Conservation (phyloP, 2,329 filamentous ascomycete genomes). For the Shiraia sp. region DNA sequence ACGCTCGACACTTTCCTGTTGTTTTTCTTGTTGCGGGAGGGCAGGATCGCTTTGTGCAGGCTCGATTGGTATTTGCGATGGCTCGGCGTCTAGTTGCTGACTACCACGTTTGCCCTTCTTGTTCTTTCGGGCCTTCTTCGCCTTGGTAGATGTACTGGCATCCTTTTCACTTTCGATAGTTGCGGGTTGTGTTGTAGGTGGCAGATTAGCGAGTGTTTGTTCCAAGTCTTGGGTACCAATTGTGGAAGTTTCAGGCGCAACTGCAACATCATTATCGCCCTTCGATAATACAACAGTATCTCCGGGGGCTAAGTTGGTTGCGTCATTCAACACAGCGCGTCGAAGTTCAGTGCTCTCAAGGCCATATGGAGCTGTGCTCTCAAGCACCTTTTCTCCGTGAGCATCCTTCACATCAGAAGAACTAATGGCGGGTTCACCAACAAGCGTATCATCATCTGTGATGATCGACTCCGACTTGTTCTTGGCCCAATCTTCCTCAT, state of each 20-base stretch:
- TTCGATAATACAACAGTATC: slow-evolving; percentile 12
- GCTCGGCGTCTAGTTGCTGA: slow-evolving; percentile 19
- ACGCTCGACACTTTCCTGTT: slow-evolving; percentile 18
- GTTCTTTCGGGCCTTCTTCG: slow-evolving; percentile 38
- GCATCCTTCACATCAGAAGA: slow-evolving; percentile 23
- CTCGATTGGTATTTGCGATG: slow-evolving; percentile 7
- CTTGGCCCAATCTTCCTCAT: slow-evolving; percentile 38
- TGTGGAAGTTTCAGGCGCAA: background rate
- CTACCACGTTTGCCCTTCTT: slow-evolving; percentile 35
- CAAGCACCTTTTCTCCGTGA: slow-evolving; percentile 30
- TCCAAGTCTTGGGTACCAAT: slow-evolving; percentile 1
- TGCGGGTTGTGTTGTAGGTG: background rate
- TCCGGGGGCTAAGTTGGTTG: slow-evolving; percentile 10
- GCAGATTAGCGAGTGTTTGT: background rate
- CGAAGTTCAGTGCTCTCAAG: slow-evolving; percentile 15
- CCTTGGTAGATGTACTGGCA: slow-evolving; percentile 15
- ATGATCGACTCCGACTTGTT: slow-evolving; percentile 26
- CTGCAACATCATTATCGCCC: background rate
- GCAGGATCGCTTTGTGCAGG: slow-evolving; percentile 4
- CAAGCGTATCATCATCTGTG: slow-evolving; percentile 38
- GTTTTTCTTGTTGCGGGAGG: slow-evolving; percentile 5
- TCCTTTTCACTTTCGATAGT: slow-evolving; percentile 8
- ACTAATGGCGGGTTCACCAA: slow-evolving; percentile 27
- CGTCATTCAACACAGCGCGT: slow-evolving; percentile 13
- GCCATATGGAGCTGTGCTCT: slow-evolving; percentile 24